Evolutionary conservation across 805 yeast genomes (phyloP).

Genomic region (Torulaspora franciscae): DNA sequence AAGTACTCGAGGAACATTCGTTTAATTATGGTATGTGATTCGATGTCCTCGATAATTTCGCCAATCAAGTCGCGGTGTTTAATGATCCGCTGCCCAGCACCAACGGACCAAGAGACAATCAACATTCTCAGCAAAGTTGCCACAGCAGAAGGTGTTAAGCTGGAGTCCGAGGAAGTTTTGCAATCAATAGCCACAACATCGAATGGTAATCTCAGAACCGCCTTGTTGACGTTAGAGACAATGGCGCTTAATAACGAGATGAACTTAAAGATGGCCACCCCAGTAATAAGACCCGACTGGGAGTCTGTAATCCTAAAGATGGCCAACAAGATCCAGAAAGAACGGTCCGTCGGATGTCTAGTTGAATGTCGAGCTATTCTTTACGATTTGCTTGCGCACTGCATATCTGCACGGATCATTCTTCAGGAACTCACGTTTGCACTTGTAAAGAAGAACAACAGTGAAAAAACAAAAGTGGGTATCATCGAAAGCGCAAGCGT

Average conservation of each 20-base stretch:
- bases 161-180: constrained; percentile 44
- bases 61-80: constrained; percentile 94
- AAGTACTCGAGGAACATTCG: constrained; percentile 86
- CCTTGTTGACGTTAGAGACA: constrained; percentile 77
- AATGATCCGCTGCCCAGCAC: constrained; percentile 82
- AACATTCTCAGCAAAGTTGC: constrained; percentile 53
- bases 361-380: constrained; percentile 58
- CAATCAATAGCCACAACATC: constrained; percentile 49
- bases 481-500: constrained; percentile 58
- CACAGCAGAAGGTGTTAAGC: constrained; percentile 45
- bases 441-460: constrained; percentile 35
- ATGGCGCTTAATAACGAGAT: constrained; percentile 62
- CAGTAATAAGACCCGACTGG: constrained; percentile 81
- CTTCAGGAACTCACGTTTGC: constrained; percentile 56
- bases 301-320: constrained; percentile 66
- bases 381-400: constrained; percentile 84
- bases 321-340: constrained; percentile 54
- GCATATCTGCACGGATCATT: constrained; percentile 84
- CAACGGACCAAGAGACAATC: constrained; percentile 55
- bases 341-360: constrained; percentile 56
- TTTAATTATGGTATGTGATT: constrained; percentile 75
- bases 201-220: constrained; percentile 70
- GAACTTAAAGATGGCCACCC: constrained; percentile 42
- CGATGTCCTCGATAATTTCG: constrained; percentile 85
- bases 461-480: constrained; percentile 36